Evolutionary conservation across 2,329 filamentous ascomycete genomes (phyloP), one percentile per base, ranked within the genome.

Genomic region (Fonsecaea monophora): DNA sequence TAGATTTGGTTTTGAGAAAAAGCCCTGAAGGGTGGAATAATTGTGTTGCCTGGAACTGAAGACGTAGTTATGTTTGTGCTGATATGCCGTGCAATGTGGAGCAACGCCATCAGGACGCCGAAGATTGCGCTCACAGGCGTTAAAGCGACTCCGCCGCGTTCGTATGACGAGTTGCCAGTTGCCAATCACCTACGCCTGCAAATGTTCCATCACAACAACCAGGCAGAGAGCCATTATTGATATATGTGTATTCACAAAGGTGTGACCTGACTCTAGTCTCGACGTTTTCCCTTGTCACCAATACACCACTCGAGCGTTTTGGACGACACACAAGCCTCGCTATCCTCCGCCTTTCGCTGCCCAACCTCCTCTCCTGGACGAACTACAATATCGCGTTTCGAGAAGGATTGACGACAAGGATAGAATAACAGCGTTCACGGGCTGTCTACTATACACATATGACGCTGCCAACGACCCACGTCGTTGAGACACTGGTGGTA

Each of bases 121-220:
- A 48, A 45, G 32, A 40, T 60, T 30, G 38, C 38, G 30, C 25
- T 30, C 25, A 10, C 15, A 32, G 25, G 45, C 12, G 45, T 25
- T 50, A 50, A 50, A 25, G 30, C 45, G 53, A 68, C 55, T 68
- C 62, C 63, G 63, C 66, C 63, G 62, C 66, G 62, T 54, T 50
- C 53, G 67, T 56, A 68, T 68, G 67, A 68, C 67, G 67, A 68
- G 50, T 59, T 66, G 13, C 62, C 37, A 53, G 56, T 53, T 62
- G 48, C 30, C 57, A 54, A 61, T n/a, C 37, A 21, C 32, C 42
- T 64, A 66, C 62, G 64, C 37, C 35, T 42, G 40, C 45, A 42
- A 56, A 59, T 25, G 34, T 53, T 37, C 42, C 59, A 40, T 30
- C 37, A 32, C 30, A 40, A 61, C 18, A 32, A 34, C 35, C 35